A percentile compares a stretch with the other conserved stretches of the same genome.
Conservation (phyloP, 129 eudicot species). For the Chrysanthemum seticuspe region DNA sequence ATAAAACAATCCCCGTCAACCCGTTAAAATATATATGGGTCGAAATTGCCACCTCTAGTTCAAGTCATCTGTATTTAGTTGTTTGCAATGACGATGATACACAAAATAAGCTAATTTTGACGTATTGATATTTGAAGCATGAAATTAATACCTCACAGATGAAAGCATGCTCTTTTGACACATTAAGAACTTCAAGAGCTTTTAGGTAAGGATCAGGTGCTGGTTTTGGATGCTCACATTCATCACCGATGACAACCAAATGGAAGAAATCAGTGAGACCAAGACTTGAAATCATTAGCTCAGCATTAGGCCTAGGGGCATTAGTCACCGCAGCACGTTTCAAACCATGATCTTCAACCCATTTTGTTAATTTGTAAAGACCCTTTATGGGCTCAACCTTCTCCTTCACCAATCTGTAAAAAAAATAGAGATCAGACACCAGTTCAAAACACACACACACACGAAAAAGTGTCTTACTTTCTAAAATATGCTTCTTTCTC, state of each 20-base stretch:
- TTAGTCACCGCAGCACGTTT: constrained; percentile 95
- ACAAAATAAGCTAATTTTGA: neutral
- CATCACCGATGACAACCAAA: constrained; percentile 68
- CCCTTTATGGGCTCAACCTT: constrained; percentile 77
- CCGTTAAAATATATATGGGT: neutral
- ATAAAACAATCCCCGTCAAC: neutral
- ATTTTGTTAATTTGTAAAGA: constrained; percentile 66
- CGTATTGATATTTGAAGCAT: neutral
- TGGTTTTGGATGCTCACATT: constrained; percentile 90
- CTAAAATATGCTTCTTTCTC: constrained; percentile 89
- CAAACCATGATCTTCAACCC: constrained; percentile 88
- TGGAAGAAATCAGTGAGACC: constrained; percentile 95
- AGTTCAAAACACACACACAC: neutral
- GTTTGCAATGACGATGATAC: neutral
- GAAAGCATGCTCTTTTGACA: constrained; percentile 84
- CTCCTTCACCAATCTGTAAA: constrained; percentile 72
- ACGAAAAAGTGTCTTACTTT: constrained; percentile 38
- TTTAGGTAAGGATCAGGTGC: constrained; percentile 89
- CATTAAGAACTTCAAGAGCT: constrained; percentile 76
- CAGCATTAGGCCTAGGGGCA: constrained; percentile 90
- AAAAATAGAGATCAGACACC: constrained; percentile 15
- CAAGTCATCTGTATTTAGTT: constrained; percentile 8
- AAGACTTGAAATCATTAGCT: constrained; percentile 70
- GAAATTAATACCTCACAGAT: constrained; percentile 68
- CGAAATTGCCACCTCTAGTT: neutral